Conservation (phyloP, 1,284 basidiomycete species). For the Pseudozyma pruni region DNA sequence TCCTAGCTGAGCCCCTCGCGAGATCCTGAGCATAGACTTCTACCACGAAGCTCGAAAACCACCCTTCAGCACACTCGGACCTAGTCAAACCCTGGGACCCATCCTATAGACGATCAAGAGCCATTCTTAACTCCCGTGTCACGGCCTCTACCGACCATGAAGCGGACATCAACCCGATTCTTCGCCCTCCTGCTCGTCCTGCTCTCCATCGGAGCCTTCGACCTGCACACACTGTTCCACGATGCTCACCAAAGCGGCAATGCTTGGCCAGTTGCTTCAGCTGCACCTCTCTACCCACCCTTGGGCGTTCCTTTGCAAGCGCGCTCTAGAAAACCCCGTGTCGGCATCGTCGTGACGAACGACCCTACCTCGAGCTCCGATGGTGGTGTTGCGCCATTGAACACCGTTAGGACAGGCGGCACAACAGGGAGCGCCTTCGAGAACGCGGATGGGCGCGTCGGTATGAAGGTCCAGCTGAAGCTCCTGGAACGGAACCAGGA, state of each 20-base stretch:
- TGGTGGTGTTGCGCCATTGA: slow-evolving; percentile 2
- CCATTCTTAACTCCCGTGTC: too few species aligned
- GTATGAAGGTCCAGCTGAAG: slow-evolving; percentile 48
- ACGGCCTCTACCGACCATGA: slow-evolving; percentile 21
- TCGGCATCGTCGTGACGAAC: slow-evolving; percentile 47
- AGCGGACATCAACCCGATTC: slow-evolving; percentile 37
- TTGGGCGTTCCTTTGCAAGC: background rate
- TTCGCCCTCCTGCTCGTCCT: slow-evolving; percentile 53
- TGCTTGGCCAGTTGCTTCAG: slow-evolving; percentile 22
- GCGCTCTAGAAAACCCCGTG: slow-evolving; percentile 26
- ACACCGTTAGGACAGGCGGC: slow-evolving; percentile 18
- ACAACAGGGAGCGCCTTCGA: slow-evolving; percentile 11
- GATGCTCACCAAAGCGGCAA: background rate
- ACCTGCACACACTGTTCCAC: slow-evolving; percentile 22
- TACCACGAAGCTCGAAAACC: too few species aligned
- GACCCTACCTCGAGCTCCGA: background rate
- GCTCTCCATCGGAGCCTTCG: slow-evolving; percentile 45
- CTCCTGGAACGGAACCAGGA: slow-evolving; percentile 12
- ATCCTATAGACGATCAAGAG: too few species aligned
- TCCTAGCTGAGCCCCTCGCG: too few species aligned
- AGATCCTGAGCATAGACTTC: too few species aligned
- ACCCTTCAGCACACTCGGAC: too few species aligned
- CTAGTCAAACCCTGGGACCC: too few species aligned
- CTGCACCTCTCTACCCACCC: slow-evolving; percentile 10
- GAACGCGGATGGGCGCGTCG: slow-evolving; percentile 18